Conservation (phyloP, 768 basidiomycete genomes). For the Macrolepiota fuliginosa region DNA sequence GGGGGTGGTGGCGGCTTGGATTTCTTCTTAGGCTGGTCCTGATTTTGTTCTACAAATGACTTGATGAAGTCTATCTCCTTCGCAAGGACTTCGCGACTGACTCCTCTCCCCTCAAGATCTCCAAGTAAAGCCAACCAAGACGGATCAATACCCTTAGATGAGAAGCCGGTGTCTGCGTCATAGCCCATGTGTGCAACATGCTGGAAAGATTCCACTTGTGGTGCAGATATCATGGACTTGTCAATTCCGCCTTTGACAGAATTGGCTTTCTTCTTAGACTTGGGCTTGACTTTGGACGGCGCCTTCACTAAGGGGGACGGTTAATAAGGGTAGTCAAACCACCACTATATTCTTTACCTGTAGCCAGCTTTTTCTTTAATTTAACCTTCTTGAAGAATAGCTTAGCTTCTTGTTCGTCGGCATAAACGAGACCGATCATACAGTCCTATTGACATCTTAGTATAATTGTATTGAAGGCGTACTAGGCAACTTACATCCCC, state of each 20-base stretch:
- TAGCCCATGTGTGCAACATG: slow-evolving; percentile 97
- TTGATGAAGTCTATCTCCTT: slow-evolving; percentile 89
- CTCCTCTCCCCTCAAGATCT: slow-evolving; percentile 60
- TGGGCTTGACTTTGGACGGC: slow-evolving; percentile 41
- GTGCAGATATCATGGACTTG: slow-evolving; percentile 89
- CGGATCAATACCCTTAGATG: slow-evolving; percentile 82
- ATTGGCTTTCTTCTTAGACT: slow-evolving; percentile 55
- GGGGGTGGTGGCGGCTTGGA: slow-evolving; percentile 54
- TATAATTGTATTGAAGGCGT: slow-evolving; percentile 1
- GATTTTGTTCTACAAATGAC: slow-evolving; percentile 64
- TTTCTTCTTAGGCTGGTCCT: slow-evolving; percentile 37
- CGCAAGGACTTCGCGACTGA: slow-evolving; percentile 66
- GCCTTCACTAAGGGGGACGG: background rate
- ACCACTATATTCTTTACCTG: slow-evolving; percentile 33
- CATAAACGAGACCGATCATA: slow-evolving; percentile 90
- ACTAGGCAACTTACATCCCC: slow-evolving; percentile 73
- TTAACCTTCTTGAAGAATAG: slow-evolving; percentile 84
- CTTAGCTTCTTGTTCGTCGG: slow-evolving; percentile 82
- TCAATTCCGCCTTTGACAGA: slow-evolving; percentile 78
- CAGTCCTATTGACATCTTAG: slow-evolving; percentile 58
- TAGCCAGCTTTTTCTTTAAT: slow-evolving; percentile 57
- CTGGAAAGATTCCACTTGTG: slow-evolving; percentile 73
- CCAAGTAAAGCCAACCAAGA: slow-evolving; percentile 80
- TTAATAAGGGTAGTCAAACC: background rate
- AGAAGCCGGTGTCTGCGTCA: slow-evolving; percentile 83